Evolutionary conservation across 306 rosid species (phyloP).

Genomic region (Notholithocarpus densiflorus): DNA sequence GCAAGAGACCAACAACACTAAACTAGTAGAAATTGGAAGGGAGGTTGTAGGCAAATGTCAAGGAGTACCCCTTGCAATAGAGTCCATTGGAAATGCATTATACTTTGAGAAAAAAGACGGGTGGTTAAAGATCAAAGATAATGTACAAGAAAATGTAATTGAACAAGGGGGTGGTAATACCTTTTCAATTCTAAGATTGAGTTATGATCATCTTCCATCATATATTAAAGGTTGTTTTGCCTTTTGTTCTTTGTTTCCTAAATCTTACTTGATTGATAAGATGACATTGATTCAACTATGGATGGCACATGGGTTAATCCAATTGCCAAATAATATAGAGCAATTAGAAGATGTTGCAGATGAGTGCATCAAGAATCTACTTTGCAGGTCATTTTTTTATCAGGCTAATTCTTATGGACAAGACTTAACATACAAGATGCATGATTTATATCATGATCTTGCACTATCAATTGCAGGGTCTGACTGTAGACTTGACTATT

Average conservation of each 20-base stretch:
- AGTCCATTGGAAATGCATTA: constrained; percentile 32
- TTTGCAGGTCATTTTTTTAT: constrained; percentile 27
- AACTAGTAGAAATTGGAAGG: constrained; percentile 14
- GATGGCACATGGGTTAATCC: constrained; percentile 43
- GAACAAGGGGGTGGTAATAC: constrained; percentile 24
- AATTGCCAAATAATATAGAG: neutral
- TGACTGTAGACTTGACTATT: neutral
- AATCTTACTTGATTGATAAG: constrained; percentile 18
- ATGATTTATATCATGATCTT: constrained; percentile 36
- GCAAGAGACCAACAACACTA: neutral
- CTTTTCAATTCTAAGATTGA: constrained; percentile 23
- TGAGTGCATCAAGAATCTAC: constrained; percentile 25
- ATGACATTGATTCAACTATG: constrained; percentile 30
- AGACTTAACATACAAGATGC: too few relatives aligned
- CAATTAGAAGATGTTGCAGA: constrained; percentile 36
- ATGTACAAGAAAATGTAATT: constrained; percentile 15
- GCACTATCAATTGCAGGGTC: constrained; percentile 18
- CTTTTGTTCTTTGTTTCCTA: constrained; percentile 40
- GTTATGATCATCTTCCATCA: constrained; percentile 31
- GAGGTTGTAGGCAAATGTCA: constrained; percentile 26
- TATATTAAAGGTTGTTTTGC: constrained; percentile 34
- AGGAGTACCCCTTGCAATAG: constrained; percentile 26
- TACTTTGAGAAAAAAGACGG: constrained; percentile 17
- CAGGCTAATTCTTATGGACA: too few relatives aligned
- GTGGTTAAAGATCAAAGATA: constrained; percentile 34